These are phyloP conservation scores for Pseudonitzschia delicatissima DNA, from an alignment of 108 stramenopile genomes.

Conservation along the genomic window DNA sequence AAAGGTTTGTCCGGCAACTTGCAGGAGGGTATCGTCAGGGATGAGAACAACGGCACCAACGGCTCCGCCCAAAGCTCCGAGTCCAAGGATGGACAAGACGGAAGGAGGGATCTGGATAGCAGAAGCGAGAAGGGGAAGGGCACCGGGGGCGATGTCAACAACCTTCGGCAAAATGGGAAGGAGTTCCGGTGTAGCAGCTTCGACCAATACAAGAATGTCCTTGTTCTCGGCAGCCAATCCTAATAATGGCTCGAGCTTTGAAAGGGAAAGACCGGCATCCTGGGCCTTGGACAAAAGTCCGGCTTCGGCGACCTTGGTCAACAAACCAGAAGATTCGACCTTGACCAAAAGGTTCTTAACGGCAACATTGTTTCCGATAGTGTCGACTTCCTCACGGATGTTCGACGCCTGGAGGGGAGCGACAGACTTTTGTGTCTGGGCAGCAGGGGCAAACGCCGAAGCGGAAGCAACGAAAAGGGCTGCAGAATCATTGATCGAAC, in stretches of 20 bases:
- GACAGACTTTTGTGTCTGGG: slow-evolving; percentile 21
- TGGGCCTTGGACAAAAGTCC: slow-evolving; percentile 86
- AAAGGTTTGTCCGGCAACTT: slow-evolving; percentile 80
- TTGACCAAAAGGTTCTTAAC: slow-evolving; percentile 66
- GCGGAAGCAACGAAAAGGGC: slow-evolving; percentile 60
- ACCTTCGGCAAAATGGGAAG: slow-evolving; percentile 78
- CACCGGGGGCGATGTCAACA: slow-evolving; percentile 72
- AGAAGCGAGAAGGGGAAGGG: slow-evolving; percentile 71
- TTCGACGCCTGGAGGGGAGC: slow-evolving; percentile 13
- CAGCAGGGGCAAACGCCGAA: slow-evolving; percentile 64
- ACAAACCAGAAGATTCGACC: slow-evolving; percentile 62
- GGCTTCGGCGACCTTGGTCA: slow-evolving; percentile 70
- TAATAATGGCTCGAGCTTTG: slow-evolving; percentile 83
- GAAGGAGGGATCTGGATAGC: slow-evolving; percentile 58
- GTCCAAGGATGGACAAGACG: slow-evolving; percentile 43
- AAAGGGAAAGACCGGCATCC: slow-evolving; percentile 70
- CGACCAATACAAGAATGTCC: slow-evolving; percentile 77
- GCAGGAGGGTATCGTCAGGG: slow-evolving; percentile 77
- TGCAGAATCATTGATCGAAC: slow-evolving; percentile 8
- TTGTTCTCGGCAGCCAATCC: slow-evolving; percentile 63
- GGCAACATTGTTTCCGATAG: slow-evolving; percentile 80
- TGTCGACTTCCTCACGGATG: slow-evolving; percentile 56
- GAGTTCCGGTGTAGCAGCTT: slow-evolving; percentile 83
- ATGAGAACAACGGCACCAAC: slow-evolving; percentile 57
- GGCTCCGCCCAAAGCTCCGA: slow-evolving; percentile 61